Percentiles rank a stretch among this genome's conserved stretches.
Conservation (phyloP, 192 early-diverging fungal genomes). For the Backusella mclennaniae region DNA sequence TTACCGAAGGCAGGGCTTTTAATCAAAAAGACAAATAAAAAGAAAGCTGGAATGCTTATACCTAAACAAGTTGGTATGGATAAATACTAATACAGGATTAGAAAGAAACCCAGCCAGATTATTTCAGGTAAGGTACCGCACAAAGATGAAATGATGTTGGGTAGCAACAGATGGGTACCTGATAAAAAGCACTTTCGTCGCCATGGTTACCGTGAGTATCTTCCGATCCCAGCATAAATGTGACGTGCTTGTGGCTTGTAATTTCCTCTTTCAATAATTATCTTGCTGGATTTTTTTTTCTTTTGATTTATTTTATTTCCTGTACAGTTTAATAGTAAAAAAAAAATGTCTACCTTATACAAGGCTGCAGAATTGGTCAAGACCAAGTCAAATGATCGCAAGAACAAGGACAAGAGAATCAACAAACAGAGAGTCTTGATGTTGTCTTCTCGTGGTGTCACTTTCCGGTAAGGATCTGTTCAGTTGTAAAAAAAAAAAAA, state of each 20-base stretch:
- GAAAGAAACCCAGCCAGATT: too few relatives aligned
- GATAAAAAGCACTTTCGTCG: too few relatives aligned
- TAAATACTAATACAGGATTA: too few relatives aligned
- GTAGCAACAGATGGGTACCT: too few relatives aligned
- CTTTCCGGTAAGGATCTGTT: constrained; percentile 56
- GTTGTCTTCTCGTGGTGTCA: constrained; percentile 88
- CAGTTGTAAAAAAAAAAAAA: background rate
- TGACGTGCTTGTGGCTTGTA: constrained; percentile 1
- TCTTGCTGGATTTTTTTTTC: constrained; percentile 3
- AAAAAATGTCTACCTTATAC: constrained; percentile 40
- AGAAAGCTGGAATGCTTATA: too few relatives aligned
- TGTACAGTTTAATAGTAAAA: background rate
- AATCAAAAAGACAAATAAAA: too few relatives aligned
- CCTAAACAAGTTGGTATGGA: too few relatives aligned
- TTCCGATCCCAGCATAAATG: background rate
- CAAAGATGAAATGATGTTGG: too few relatives aligned
- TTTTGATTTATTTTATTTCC: background rate
- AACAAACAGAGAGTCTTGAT: constrained; percentile 92
- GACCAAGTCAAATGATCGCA: constrained; percentile 21
- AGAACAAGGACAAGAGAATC: constrained; percentile 54
- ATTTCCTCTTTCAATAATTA: background rate
- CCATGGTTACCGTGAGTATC: too few relatives aligned
- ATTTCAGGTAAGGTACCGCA: too few relatives aligned
- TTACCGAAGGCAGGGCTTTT: too few relatives aligned
- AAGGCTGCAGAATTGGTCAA: constrained; percentile 34